These are phyloP conservation scores for Globisporangium camurandrum DNA, from an alignment of 352 stramenopile species.

Conservation along the genomic window DNA sequence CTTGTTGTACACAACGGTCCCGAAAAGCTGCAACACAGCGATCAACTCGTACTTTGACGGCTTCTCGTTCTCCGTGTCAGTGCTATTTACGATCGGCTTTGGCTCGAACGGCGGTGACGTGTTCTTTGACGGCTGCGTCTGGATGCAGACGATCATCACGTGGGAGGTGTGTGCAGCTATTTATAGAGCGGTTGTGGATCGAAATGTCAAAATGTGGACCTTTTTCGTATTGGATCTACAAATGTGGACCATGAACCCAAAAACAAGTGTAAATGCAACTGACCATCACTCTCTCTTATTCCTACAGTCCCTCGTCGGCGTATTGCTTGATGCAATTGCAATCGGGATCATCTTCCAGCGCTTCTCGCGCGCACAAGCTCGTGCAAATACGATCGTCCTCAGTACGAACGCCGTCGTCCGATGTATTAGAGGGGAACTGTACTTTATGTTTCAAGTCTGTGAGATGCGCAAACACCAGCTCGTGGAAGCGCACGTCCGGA, in stretches of 20 bases:
- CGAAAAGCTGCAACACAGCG: constrained; percentile 51
- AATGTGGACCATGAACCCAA: too few species aligned
- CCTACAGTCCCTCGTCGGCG: constrained; percentile 76
- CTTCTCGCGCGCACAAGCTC: constrained; percentile 85
- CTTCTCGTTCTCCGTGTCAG: constrained; percentile 78
- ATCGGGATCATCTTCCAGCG: constrained; percentile 95
- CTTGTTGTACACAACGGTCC: constrained; percentile 67
- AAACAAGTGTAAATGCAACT: too few species aligned
- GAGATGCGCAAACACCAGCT: constrained; percentile 93
- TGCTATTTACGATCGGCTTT: constrained; percentile 78
- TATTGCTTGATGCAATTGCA: constrained; percentile 90
- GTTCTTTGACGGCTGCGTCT: constrained; percentile 90
- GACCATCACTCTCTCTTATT: too few species aligned
- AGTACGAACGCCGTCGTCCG: constrained; percentile 89
- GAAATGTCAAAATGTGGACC: too few species aligned
- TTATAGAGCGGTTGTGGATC: too few species aligned
- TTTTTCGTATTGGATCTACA: background rate
- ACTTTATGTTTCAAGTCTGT: constrained; percentile 91
- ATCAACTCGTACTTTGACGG: constrained; percentile 65
- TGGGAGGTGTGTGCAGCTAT: constrained; percentile 9
- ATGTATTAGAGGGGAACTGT: constrained; percentile 82
- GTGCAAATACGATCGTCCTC: constrained; percentile 92
- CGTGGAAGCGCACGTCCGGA: constrained; percentile 91
- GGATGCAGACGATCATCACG: constrained; percentile 90
- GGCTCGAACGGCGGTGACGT: constrained; percentile 69